Conservation (phyloP, 768 basidiomycete species). For the Suillus subaureus region DNA sequence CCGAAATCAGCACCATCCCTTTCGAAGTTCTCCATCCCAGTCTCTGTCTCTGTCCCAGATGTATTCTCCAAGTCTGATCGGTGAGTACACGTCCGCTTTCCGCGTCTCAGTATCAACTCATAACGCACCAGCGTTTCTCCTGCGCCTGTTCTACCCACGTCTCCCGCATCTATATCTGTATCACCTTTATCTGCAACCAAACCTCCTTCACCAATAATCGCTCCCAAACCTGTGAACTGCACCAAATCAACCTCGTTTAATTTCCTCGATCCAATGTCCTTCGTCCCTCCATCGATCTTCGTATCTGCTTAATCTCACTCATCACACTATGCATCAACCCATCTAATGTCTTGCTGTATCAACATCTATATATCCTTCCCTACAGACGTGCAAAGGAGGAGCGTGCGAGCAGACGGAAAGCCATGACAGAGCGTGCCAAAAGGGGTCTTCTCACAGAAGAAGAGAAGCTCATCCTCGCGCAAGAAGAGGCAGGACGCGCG, state of each 20-base stretch:
- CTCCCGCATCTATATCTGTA: conserved; percentile 19
- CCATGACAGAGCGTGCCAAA: conserved; percentile 31
- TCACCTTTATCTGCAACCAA: conserved; percentile 38
- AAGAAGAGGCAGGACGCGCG: background rate
- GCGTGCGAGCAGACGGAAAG: conserved; percentile 53
- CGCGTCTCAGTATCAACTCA: conserved; percentile 57
- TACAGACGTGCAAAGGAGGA: conserved; percentile 74
- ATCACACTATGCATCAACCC: background rate
- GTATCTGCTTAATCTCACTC: conserved; percentile 53
- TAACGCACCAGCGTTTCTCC: conserved; percentile 56
- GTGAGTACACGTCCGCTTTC: conserved; percentile 47
- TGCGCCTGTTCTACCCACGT: conserved; percentile 19
- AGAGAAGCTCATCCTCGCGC: background rate
- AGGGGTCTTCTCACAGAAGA: conserved; percentile 5
- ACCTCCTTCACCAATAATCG: conserved; percentile 18
- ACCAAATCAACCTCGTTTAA: background rate
- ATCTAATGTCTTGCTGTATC: conserved; percentile 21
- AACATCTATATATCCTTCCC: conserved; percentile 13
- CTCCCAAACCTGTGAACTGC: background rate
- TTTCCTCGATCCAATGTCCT: conserved; percentile 43
- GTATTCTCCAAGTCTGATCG: conserved; percentile 57
- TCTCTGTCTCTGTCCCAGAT: conserved; percentile 27
- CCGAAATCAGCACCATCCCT: conserved; percentile 9
- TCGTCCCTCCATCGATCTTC: conserved; percentile 69
- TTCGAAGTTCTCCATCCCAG: conserved; percentile 14